These are phyloP conservation scores for Wallemia mellicola DNA, from an alignment of 1,284 basidiomycete species.

Conservation along the genomic window DNA sequence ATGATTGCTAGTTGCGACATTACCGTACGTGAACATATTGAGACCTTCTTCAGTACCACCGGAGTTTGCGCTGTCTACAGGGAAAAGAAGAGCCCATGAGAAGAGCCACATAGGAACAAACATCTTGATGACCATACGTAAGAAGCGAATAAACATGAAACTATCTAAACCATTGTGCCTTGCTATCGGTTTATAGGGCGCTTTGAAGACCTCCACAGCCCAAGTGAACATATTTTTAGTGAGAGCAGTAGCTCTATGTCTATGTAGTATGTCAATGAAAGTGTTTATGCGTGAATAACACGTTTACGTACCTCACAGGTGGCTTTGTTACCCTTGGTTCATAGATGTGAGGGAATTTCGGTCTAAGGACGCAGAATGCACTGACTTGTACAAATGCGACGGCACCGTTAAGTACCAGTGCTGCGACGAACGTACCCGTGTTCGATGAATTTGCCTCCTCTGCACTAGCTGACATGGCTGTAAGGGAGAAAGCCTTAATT, in stretches of 20 bases:
- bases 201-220: slow-evolving; percentile 14
- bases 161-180: slow-evolving; percentile 59
- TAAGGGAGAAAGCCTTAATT: not conserved
- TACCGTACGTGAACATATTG: slow-evolving; percentile 50
- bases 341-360: slow-evolving; percentile 16
- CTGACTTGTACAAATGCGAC: slow-evolving; percentile 12
- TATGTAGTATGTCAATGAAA: slow-evolving; percentile 2
- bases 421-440: slow-evolving; percentile 9
- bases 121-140: slow-evolving; percentile 38
- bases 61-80: slow-evolving; percentile 25
- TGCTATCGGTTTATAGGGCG: slow-evolving; percentile 12
- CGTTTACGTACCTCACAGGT: slow-evolving; percentile 7
- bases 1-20: slow-evolving; percentile 26
- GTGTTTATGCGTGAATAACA: slow-evolving; percentile 1
- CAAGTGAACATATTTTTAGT: slow-evolving; percentile 15
- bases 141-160: slow-evolving; percentile 72
- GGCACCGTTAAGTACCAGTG: slow-evolving; percentile 11
- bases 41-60: slow-evolving; percentile 28
- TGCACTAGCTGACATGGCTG: not conserved
- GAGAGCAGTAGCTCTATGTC: slow-evolving; percentile 13
- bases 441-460: not conserved
- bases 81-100: slow-evolving; percentile 38
- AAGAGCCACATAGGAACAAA: slow-evolving; percentile 53
- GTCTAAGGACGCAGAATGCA: slow-evolving; percentile 15
- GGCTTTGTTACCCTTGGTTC: slow-evolving; percentile 14